These are phyloP conservation scores for Malassezia dermatis DNA, from an alignment of 1,284 basidiomycete genomes.

Conservation along the genomic window DNA sequence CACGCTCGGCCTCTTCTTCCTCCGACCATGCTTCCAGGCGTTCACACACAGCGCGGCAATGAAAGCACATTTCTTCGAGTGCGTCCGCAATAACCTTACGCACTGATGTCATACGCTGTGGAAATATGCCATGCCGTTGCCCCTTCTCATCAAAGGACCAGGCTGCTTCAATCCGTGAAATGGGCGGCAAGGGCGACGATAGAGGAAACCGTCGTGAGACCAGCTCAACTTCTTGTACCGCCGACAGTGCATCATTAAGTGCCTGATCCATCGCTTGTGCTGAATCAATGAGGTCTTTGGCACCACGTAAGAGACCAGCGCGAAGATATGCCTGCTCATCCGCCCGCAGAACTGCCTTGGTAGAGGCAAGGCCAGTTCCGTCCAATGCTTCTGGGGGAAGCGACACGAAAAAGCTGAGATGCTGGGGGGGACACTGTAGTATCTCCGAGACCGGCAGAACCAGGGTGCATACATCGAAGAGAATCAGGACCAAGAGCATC, in stretches of 20 bases:
- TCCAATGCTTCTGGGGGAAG: not conserved
- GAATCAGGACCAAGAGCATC: not conserved
- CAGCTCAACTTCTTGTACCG: conserved; percentile 44
- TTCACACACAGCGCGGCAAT: conserved; percentile 11
- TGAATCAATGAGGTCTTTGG: conserved; percentile 20
- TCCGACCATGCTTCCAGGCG: not conserved
- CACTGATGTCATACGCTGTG: conserved; percentile 21
- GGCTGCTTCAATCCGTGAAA: conserved; percentile 39
- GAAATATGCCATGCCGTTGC: not conserved
- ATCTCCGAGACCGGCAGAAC: not conserved
- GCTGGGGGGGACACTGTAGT: not conserved
- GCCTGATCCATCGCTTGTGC: conserved; percentile 31
- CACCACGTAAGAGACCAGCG: conserved; percentile 9
- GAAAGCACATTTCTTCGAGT: conserved; percentile 21
- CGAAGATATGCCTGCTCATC: conserved; percentile 12
- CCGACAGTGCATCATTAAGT: conserved; percentile 34
- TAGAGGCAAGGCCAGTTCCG: not conserved
- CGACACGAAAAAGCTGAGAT: not conserved
- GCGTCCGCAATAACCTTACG: conserved; percentile 20
- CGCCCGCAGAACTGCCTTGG: not conserved
- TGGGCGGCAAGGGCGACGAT: conserved; percentile 40
- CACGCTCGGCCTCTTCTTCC: not conserved
- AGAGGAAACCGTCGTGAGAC: conserved; percentile 42
- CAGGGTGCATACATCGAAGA: not conserved
- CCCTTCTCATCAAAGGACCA: not conserved